Evolutionary conservation across 768 basidiomycete genomes (phyloP), one percentile per base, ranked within the genome.

Genomic region (Amanita molliuscula): DNA sequence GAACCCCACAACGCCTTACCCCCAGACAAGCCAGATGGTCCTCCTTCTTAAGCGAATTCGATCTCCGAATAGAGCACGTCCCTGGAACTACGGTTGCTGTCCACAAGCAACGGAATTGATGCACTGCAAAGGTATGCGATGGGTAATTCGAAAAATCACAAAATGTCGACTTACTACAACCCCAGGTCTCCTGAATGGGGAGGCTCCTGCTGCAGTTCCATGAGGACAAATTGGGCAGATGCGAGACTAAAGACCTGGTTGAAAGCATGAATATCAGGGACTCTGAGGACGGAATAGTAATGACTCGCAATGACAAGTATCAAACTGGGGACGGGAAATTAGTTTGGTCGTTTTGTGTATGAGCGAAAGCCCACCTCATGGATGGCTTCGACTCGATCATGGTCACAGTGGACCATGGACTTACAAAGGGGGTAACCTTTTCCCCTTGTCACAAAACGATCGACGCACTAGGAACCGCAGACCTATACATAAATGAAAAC

Each of bases 211-310:
- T 53, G 59, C 23, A 48, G 53, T 44, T 70, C 59, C 61, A 78
- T 81, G 33, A 80, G 73, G 46, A 72, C 45, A 55, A 84, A 77
- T 60, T 87, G 84, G 9, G 79, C 76, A 0, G 66, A 48, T 4
- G 82, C 72, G 13, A 86, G 68, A 4, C 77, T 64, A 21, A 77
- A 68, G 15, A 79, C 75, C 84, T 85, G 48, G 35, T 8, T 20
- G 26, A 54, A n/a, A 54, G 44, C 13, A 44, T 29, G 28, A 18
- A 18, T n/a, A n/a, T 47, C 15, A 15, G n/a, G 28, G 28, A n/a
- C 16, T 2, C 7, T 42, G 29, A 28, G 6, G 13, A 29, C 15
- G 3, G 49, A 16, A 43, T 44, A n/a, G n/a, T n/a, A 23, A 23
- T 31, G 16, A 40, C 74, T 57, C 59, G 79, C 80, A 43, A 74